Evolutionary conservation across 1,284 basidiomycete species (phyloP), one percentile per base, ranked within the genome.

Genomic region (Austropuccinia psidii): DNA sequence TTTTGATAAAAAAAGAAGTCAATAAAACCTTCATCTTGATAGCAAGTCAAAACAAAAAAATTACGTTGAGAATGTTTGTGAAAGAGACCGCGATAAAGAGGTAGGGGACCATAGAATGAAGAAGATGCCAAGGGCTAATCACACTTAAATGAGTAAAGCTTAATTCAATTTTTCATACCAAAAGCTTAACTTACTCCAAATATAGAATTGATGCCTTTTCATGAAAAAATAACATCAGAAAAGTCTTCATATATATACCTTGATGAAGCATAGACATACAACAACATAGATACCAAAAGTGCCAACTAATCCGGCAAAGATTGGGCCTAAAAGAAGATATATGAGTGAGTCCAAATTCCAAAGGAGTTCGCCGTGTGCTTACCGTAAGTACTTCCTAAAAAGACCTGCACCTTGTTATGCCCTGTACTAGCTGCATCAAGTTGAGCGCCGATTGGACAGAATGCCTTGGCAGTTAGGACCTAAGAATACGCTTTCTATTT

Each of bases 91-190:
- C 93, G 66, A 96, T 81, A 76, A 89, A 87, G 77, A 78, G 76
- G 57, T 75, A 73, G 33, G 75, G 65, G 57, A 74, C 52, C 73
- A 73, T 31, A 17, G 91, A 93, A 27, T 91, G 92, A 81, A 96
- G 87, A 88, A 98, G 91, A 81, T 98, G 94, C 94, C 94, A 97
- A 6, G 94, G 94, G 82, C 98, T 74, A 45, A 54, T 15, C 50
- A 54, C 21, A 4, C 17, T 29, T 19, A 49, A 5, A 39, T 21
- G 21, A 70, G 9, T 19, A 45, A 39, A 31, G 17, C 11, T 4
- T 47, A 6, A n/a, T 27, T 57, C 37, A 57, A 57, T 52, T 8
- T 8, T 21, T 39, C 29, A 61, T 24, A 35, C 37, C 49, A 11
- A n/a, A 29, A 47, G n/a, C 29, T 37, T 15, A n/a, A 66, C 72